Base-by-base conservation (phyloP, 2,329 filamentous ascomycete genomes). In the Diaporthe amygdali region DNA sequence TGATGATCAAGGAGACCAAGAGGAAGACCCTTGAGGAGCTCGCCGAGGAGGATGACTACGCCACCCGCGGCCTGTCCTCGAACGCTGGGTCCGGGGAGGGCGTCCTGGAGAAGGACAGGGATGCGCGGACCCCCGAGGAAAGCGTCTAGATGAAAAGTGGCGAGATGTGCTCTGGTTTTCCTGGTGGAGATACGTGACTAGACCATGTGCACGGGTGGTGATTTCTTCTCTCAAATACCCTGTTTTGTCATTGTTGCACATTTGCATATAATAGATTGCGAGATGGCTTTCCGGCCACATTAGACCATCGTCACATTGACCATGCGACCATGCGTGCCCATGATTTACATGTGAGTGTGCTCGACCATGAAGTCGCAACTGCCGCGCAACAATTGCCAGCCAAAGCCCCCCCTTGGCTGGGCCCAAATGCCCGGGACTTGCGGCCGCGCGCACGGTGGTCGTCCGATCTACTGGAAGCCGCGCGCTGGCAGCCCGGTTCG, bases 1-100 rank as follows among this genome's bases (percentile, higher is more conserved):
- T 93, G 1, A 82, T 93, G 71, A 93, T 94, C 71, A 91, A 91
- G 9, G 93, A 94, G 85, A 94, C 91, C 25, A 93, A 92, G 84
- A 85, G 91, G 71, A 91, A 91, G 86, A 93, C 92, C 1, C 87
- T 95, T 39, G 93, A 93, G 79, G 86, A 91, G 79, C 84, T 93
- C 39, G 56, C 76, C 2, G 77, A 69, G 20, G 77, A 81, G 34
- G 76, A 77, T 44, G 72, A 75, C 51, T 55, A 71, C 49, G 56
- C 67, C 25, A 30, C 41, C 30, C 47, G 37, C 37, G 63, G 39
- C 15, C 12, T 44, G 34, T 3, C 30, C 17, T 39, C 56, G 25
- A 41, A 32, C 32, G 25, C 25, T 9, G 66, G 49, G 1, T 47
- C 64, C 14, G 47, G 46, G 22, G 49, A 59, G 64, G 70, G 70